A percentile compares a stretch with the other conserved stretches of the same genome.
Evolutionary conservation across 2,329 filamentous ascomycete species (phyloP).

Genomic region (Botrytis squamosa): DNA sequence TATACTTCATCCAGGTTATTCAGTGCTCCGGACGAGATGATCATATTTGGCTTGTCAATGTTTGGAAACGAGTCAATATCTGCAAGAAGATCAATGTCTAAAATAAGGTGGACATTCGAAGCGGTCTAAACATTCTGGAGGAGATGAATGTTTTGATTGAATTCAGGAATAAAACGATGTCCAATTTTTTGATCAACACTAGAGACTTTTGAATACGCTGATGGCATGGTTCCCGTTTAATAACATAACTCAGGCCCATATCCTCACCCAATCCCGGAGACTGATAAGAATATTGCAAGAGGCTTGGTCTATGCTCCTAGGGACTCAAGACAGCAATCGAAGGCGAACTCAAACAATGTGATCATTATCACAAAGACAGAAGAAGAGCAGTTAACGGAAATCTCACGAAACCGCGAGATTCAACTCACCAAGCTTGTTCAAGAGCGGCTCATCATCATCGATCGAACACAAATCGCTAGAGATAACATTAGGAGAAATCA

Average conservation of each 20-base stretch:
- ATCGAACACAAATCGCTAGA: conserved; percentile 24
- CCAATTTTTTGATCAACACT: not conserved
- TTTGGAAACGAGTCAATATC: not conserved
- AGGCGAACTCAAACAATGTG: conserved; percentile 21
- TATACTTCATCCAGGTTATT: not conserved
- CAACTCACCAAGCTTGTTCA: conserved; percentile 26
- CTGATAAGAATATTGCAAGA: conserved; percentile 27
- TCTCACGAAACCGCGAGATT: conserved; percentile 25
- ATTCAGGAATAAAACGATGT: not conserved
- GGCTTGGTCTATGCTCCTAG: conserved; percentile 30
- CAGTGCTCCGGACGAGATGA: not conserved
- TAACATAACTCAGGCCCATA: conserved; percentile 27
- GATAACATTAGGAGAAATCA: conserved; percentile 38
- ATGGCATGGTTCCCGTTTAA: conserved; percentile 25
- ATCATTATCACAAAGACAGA: conserved; percentile 28
- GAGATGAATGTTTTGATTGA: not conserved
- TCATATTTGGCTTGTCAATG: not conserved
- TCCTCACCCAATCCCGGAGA: conserved; percentile 29
- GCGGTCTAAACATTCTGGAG: not conserved
- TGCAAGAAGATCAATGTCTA: not conserved
- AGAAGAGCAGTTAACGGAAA: conserved; percentile 23
- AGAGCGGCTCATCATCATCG: conserved; percentile 23
- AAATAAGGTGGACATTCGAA: not conserved
- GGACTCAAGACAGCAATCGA: conserved; percentile 15
- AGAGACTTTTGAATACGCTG: not conserved